Conservation (phyloP, 176 grass and related monocot genomes). For the Saccharum spontaneum region DNA sequence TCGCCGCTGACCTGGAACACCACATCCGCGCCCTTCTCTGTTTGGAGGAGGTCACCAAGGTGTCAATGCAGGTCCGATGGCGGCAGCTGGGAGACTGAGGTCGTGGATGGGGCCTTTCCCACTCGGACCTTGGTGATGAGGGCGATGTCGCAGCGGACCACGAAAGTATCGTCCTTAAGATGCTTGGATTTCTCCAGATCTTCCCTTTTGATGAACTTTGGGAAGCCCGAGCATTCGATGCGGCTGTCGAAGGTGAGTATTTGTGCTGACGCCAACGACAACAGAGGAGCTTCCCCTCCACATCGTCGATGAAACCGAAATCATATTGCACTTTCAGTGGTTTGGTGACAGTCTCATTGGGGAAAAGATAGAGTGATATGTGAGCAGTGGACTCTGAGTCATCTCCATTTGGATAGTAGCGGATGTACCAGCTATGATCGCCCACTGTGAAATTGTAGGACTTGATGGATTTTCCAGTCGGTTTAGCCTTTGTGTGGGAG, state of each 20-base stretch:
- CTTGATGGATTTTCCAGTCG: too few relatives aligned
- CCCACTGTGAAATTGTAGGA: too few relatives aligned
- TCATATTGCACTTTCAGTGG: too few relatives aligned
- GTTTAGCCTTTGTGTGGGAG: too few relatives aligned
- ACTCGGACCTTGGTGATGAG: not conserved
- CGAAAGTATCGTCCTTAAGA: not conserved
- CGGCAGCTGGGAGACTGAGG: not conserved
- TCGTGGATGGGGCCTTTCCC: not conserved
- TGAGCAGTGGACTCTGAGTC: too few relatives aligned
- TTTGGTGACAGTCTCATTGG: too few relatives aligned
- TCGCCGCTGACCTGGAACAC: not conserved
- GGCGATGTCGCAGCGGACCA: not conserved
- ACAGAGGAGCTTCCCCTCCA: too few relatives aligned
- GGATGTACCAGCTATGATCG: too few relatives aligned
- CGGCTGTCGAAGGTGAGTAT: not conserved
- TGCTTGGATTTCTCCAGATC: not conserved
- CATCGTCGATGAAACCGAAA: too few relatives aligned
- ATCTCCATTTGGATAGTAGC: too few relatives aligned
- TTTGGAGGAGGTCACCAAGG: not conserved
- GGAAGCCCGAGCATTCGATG: not conserved
- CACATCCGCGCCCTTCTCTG: slow-evolving; percentile 25
- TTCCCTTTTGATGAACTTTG: not conserved
- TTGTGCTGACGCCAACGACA: too few relatives aligned
- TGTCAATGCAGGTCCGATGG: slow-evolving; percentile 21
- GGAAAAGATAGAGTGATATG: too few relatives aligned